A percentile compares a stretch with the other conserved stretches of the same genome.
Evolutionary conservation across 2,329 filamentous ascomycete genomes (phyloP).

Genomic region (Diaporthe ilicicola): DNA sequence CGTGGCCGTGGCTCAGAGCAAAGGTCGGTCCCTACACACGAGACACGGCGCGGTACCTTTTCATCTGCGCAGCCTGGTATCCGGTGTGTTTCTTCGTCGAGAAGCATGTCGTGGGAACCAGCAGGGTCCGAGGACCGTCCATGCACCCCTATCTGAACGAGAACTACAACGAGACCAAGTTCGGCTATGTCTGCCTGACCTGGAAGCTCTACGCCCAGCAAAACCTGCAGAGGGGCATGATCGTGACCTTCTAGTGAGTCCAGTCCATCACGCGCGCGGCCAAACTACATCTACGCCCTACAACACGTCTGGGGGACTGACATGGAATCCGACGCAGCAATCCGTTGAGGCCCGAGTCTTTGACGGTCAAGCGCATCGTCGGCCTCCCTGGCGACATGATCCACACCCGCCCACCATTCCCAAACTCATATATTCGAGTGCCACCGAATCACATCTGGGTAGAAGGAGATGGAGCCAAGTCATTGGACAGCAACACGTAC

Average conservation of each 20-base stretch:
- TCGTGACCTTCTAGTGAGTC: conserved; percentile 74
- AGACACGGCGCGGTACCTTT: conserved; percentile 54
- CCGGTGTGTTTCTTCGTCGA: conserved; percentile 70
- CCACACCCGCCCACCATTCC: conserved; percentile 68
- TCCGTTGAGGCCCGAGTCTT: conserved; percentile 73
- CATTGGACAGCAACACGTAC: conserved; percentile 87
- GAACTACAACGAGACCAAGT: conserved; percentile 64
- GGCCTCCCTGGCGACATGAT: conserved; percentile 83
- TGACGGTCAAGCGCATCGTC: conserved; percentile 84
- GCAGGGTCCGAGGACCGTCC: conserved; percentile 67
- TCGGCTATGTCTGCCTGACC: conserved; percentile 65
- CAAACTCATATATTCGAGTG: conserved; percentile 66
- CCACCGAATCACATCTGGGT: conserved; percentile 93
- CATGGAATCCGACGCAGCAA: conserved; percentile 57
- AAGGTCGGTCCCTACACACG: conserved; percentile 39
- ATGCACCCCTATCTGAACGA: conserved; percentile 84
- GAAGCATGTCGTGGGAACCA: conserved; percentile 66
- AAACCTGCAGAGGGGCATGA: conserved; percentile 73
- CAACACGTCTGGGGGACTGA: neutral
- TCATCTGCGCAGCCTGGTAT: conserved; percentile 67
- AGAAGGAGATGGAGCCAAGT: conserved; percentile 82
- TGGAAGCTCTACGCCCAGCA: conserved; percentile 67
- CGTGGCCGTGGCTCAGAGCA: conserved; percentile 27
- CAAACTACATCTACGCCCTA: neutral
- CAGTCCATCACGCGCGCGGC: conserved; percentile 34